Evolutionary conservation across 257 asterid species (phyloP).

Genomic region (Plantago major): DNA sequence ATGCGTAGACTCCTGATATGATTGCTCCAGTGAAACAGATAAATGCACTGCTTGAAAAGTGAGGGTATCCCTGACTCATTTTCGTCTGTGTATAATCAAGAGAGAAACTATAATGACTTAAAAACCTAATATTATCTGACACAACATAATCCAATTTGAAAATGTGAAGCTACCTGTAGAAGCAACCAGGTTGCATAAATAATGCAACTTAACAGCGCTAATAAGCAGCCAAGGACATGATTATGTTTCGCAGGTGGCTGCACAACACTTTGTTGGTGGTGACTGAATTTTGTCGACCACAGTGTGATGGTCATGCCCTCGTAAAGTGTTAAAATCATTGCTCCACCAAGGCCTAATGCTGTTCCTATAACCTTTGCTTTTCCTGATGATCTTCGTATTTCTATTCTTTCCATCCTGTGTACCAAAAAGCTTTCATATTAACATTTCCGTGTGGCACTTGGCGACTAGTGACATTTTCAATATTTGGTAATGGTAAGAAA

Average conservation of each 20-base stretch:
- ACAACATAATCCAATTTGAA: background rate
- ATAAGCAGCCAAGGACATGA: slow-evolving; percentile 19
- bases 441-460: background rate
- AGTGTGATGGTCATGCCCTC: slow-evolving; percentile 23
- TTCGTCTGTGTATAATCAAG: slow-evolving; percentile 18
- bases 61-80: slow-evolving; percentile 26
- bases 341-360: slow-evolving; percentile 31
- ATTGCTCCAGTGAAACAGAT: slow-evolving; percentile 28
- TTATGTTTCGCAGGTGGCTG: slow-evolving; percentile 6
- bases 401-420: slow-evolving; percentile 33
- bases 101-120: no score
- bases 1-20: slow-evolving; percentile 23
- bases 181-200: slow-evolving; percentile 34
- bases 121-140: background rate
- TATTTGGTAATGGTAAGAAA: background rate
- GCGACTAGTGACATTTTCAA: background rate
- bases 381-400: slow-evolving; percentile 21
- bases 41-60: slow-evolving; percentile 31
- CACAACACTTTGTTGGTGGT: background rate
- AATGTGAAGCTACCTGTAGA: slow-evolving; percentile 25
- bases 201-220: slow-evolving; percentile 30
- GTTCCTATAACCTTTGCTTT: slow-evolving; percentile 34
- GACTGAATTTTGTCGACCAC: slow-evolving; percentile 16
- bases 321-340: slow-evolving; percentile 28
- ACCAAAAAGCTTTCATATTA: background rate